A percentile compares a stretch with the other conserved stretches of the same genome.
phyloP scores from a whole-genome alignment of 352 stramenopile genomes.

The Globisporangium middletonii region DNA sequence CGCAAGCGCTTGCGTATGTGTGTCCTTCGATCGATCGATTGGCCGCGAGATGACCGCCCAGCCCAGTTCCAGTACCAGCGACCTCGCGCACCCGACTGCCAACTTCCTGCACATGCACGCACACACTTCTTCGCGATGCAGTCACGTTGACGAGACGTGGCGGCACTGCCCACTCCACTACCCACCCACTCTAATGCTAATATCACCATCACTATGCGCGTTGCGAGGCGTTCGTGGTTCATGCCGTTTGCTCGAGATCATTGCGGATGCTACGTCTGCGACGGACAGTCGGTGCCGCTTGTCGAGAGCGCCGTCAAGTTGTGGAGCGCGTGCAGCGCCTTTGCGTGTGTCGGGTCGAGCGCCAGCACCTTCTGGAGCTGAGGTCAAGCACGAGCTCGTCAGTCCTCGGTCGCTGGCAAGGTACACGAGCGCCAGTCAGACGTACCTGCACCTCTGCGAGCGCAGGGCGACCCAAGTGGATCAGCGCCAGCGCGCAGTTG shows the following conservation, averaged over 20 bases:
- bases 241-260: too few species aligned
- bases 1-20: slow-evolving; percentile 6
- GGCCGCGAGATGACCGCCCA: slow-evolving; percentile 2
- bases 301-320: slow-evolving; percentile 11
- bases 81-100: background rate
- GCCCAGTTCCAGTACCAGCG: slow-evolving; percentile 11
- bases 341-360: slow-evolving; percentile 31
- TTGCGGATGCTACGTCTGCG: background rate
- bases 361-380: slow-evolving; percentile 29
- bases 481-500: slow-evolving; percentile 45
- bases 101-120: background rate
- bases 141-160: background rate
- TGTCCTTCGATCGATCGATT: slow-evolving; percentile 6
- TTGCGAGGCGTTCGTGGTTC: too few species aligned
- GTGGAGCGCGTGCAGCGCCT: slow-evolving; percentile 24
- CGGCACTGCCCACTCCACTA: too few species aligned
- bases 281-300: background rate
- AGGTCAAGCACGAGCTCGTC: background rate
- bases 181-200: background rate
- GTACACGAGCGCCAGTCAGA: slow-evolving; percentile 1
- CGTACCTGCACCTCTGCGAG: slow-evolving; percentile 31
- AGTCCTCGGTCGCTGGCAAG: background rate
- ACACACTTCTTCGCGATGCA: background rate
- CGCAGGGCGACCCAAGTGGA: slow-evolving; percentile 22
- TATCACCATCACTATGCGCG: background rate